Base-by-base conservation (phyloP, 2,329 filamentous ascomycete species). In the Talaromyces verruculosus region DNA sequence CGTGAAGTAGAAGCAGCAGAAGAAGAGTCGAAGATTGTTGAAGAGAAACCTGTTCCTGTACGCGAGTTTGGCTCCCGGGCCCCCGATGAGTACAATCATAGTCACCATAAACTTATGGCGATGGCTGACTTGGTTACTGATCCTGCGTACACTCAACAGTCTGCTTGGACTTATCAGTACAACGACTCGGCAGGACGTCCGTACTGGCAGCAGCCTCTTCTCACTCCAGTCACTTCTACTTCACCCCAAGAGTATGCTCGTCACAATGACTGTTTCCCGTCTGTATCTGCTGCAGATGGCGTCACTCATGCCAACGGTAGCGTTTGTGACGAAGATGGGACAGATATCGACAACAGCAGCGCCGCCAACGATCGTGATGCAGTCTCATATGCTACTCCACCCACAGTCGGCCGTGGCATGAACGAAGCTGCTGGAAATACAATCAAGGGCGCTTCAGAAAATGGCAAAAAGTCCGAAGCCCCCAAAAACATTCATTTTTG, bases 121-220 rank as follows among this genome's bases (percentile, higher is more conserved):
- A 64, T 64, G 62, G 53, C 62, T 58, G 53, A 57, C 19, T 17
- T 58, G 37, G 51, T 58, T 49, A 58, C 62, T 47, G 41, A 64
- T 47, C 25, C 62, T 57, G 19, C 25, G 30, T 64, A 64, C 41
- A 37, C 51, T 28, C 49, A 47, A 39, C 62, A 64, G 41, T 17
- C 62, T 45, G n/a, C 39, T 25, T 53, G 30, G 47, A 41, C 61
- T 33, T 30, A 43, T 51, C 57, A 60, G n/a, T 37, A 57, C 53
- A 22, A 35, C 30, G 33, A 57, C 22, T 22, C 53, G 6, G 33
- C 33, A 22, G 53, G 30, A 11, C 53, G 53, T 37, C 33, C 53
- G 15, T 60, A 60, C 57, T 60, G 57, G 57, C 37, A 41, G 3
- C 37, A 60, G 4, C 37, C 37, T n/a, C 28, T 60, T 30, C 37